A percentile compares a stretch with the other conserved stretches of the same genome.
These are phyloP conservation scores for Aspergillus egyptiacus DNA, from an alignment of 495 filamentous ascomycete species.

Conservation along the genomic window DNA sequence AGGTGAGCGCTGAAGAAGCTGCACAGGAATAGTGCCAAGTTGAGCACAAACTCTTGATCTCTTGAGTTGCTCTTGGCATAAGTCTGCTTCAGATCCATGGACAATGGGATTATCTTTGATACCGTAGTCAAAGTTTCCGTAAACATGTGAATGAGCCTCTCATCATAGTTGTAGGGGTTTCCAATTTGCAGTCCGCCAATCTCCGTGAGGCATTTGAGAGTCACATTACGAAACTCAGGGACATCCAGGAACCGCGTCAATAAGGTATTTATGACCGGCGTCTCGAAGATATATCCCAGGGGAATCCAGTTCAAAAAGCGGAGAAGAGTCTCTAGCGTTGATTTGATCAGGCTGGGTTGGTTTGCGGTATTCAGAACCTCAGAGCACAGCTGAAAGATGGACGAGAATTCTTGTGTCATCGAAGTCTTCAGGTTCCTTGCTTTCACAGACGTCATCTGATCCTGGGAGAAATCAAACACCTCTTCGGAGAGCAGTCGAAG, in stretches of 20 bases:
- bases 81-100: conserved; percentile 80
- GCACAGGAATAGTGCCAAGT: conserved; percentile 89
- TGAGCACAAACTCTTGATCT: conserved; percentile 97
- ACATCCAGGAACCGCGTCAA: conserved; percentile 81
- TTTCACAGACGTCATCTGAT: conserved; percentile 96
- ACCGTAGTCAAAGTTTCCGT: conserved; percentile 88
- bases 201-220: conserved; percentile 93
- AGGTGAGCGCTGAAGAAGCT: conserved; percentile 94
- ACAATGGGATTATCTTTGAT: conserved; percentile 81
- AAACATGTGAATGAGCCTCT: conserved; percentile 94
- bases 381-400: conserved; percentile 93
- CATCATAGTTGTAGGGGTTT: conserved; percentile 73
- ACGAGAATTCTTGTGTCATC: conserved; percentile 97
- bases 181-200: conserved; percentile 87
- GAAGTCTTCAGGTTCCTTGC: conserved; percentile 92
- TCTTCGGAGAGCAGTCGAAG: conserved; percentile 93
- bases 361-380: conserved; percentile 86
- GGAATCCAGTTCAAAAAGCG: conserved; percentile 99
- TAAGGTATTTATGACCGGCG: conserved; percentile 89
- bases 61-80: conserved; percentile 84
- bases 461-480: conserved; percentile 97
- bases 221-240: conserved; percentile 92
- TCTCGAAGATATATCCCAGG: conserved; percentile 97
- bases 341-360: conserved; percentile 83
- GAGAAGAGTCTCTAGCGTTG: conserved; percentile 87